Evolutionary conservation across 2,329 filamentous ascomycete genomes (phyloP), one percentile per base, ranked within the genome.

Genomic region (Oidium heveae): DNA sequence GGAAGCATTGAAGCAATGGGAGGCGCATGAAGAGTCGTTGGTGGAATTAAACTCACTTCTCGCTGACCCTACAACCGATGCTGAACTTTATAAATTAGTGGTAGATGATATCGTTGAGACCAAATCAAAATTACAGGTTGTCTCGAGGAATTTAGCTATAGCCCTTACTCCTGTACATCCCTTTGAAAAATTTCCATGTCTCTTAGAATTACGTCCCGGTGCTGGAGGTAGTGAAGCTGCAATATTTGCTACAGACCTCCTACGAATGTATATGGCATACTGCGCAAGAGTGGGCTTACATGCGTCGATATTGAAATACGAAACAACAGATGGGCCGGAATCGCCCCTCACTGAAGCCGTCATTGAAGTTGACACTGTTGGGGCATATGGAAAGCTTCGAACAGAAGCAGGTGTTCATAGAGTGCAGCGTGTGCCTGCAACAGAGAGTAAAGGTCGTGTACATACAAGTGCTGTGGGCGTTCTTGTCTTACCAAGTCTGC

Each of bases 381-480:
- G 86, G 33, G 81, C 87, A 22, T 98, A 94, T 67, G 85, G 83
- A 57, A 64, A 78, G 1, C 77, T 98, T 62, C 77, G 89, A 57
- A 82, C 82, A 61, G 91, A 98, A 68, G 86, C 89, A 2, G 91
- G 91, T 34, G 91, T 98, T 60, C 91, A 98, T 66, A 79, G 91
- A 32, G 91, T 98, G 0, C 91, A 98, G 71, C 80, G 91, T 28
- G 82, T 98, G 3, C 91, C 91, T 1, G 81, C 81, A 12, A 98
- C 91, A 0, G 91, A 98, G 66, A 84, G 74, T 60, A 89, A 86
- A 65, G 91, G 91, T 1, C 80, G 91, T 32, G 91, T 86, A 16
- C 91, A 98, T 67, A 98, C 91, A 12, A 91, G 84, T 64, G 88
- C 88, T 13, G 89, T 87, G 2, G 86, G 84, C 6, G 85, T 98